Percentiles rank a stretch among this genome's conserved stretches.
These are phyloP conservation scores for Kingdonia uniflora DNA, from an alignment of 164 flowering plant species.

Conservation along the genomic window DNA sequence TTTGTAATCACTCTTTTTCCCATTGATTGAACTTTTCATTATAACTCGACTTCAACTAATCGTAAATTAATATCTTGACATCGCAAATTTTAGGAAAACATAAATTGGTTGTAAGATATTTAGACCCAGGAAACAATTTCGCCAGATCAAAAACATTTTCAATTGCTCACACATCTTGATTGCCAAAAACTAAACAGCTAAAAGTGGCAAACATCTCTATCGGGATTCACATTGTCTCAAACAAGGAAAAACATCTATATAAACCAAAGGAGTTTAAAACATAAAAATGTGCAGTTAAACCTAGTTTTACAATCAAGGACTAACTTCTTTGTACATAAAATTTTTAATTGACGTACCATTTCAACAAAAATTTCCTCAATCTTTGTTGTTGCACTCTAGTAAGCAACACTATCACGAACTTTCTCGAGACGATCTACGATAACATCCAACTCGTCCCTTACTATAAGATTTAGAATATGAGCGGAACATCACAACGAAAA, in stretches of 20 bases:
- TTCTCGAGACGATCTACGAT: background rate
- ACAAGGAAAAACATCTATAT: constrained; percentile 1
- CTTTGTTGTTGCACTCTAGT: constrained; percentile 5
- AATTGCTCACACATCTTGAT: background rate
- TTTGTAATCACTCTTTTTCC: background rate
- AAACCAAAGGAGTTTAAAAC: background rate
- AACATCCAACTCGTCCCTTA: background rate
- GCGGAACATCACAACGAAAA: constrained; percentile 4
- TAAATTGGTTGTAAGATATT: background rate
- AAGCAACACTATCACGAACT: constrained; percentile 5
- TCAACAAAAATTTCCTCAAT: background rate
- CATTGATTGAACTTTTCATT: background rate
- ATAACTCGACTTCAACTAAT: background rate
- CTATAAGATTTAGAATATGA: background rate
- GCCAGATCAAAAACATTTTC: background rate
- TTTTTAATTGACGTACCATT: background rate
- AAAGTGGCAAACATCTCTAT: background rate
- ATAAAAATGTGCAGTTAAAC: constrained; percentile 2
- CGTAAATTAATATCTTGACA: background rate
- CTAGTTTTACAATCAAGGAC: constrained; percentile 3
- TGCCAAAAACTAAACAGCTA: background rate
- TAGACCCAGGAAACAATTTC: background rate
- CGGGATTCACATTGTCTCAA: background rate
- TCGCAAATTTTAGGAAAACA: background rate
- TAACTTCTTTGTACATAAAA: background rate